Evolutionary conservation across 441 rosid genomes (phyloP).

Genomic region (Mallotus repandus): DNA sequence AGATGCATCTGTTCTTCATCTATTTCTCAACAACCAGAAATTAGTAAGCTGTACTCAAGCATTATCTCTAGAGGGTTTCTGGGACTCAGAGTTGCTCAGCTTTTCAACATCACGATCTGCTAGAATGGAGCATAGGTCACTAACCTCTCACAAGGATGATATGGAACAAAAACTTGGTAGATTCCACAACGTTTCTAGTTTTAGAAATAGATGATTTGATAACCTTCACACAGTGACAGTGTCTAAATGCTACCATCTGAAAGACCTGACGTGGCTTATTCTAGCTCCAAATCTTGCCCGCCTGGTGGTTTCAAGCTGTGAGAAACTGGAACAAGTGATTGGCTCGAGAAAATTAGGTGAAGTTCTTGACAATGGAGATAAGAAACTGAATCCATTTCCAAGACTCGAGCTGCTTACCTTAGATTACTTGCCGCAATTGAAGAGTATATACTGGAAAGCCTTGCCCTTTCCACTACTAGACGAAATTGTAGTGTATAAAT

Average conservation of each 20-base stretch:
- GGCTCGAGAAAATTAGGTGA: neutral
- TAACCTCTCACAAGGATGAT: no score
- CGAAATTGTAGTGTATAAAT: neutral
- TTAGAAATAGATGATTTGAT: neutral
- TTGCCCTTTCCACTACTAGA: neutral
- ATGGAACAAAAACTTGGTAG: no score
- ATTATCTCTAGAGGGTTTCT: neutral
- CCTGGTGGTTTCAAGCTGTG: neutral
- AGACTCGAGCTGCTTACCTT: neutral
- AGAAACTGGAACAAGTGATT: slow-evolving; percentile 2
- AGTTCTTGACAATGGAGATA: neutral
- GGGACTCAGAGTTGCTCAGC: neutral
- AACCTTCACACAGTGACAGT: neutral
- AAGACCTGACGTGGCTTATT: slow-evolving; percentile 15
- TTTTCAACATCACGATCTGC: neutral
- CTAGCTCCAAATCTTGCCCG: slow-evolving; percentile 6
- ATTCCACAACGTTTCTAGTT: neutral
- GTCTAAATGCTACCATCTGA: neutral
- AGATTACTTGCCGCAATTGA: neutral
- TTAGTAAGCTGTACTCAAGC: slow-evolving; percentile 2
- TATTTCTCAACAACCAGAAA: slow-evolving; percentile 2
- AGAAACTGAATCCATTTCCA: slow-evolving; percentile 2
- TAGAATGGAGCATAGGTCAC: neutral
- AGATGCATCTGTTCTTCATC: slow-evolving; percentile 4
- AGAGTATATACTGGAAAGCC: slow-evolving; percentile 4